A percentile compares a stretch with the other conserved stretches of the same genome.
Evolutionary conservation across 2,329 filamentous ascomycete genomes (phyloP).

Genomic region (Fusarium stilboides): DNA sequence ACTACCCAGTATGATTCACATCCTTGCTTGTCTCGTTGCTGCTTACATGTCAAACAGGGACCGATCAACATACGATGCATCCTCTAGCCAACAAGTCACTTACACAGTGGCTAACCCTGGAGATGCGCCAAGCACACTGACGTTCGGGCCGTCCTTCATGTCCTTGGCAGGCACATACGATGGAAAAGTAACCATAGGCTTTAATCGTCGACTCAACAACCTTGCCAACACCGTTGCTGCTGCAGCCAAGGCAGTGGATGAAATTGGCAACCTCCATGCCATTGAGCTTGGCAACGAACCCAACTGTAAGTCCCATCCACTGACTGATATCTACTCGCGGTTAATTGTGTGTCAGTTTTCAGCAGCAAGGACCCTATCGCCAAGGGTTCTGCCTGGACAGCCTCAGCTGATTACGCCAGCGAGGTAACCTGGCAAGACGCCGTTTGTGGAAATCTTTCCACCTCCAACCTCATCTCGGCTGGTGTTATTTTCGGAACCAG

Average conservation of each 20-base stretch:
- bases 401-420: not conserved
- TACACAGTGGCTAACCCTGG: not conserved
- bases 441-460: not conserved
- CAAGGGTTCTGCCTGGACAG: not conserved
- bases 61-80: not conserved
- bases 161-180: not conserved
- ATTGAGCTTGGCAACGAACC: not conserved
- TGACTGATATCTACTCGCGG: too few species aligned
- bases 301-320: not conserved
- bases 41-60: not conserved
- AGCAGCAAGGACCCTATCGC: not conserved
- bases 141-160: not conserved
- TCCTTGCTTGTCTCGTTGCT: rapidly evolving
- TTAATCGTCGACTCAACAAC: not conserved
- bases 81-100: not conserved
- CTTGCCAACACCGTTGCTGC: not conserved
- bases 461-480: not conserved
- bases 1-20: not conserved
- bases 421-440: not conserved
- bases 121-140: not conserved
- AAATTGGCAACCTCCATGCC: not conserved
- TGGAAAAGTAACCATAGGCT: rapidly evolving
- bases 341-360: not conserved
- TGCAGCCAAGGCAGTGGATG: not conserved
- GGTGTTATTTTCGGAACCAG: not conserved